These are phyloP conservation scores for Stephania yunnanensis DNA, from an alignment of 164 flowering plant genomes.

Conservation along the genomic window DNA sequence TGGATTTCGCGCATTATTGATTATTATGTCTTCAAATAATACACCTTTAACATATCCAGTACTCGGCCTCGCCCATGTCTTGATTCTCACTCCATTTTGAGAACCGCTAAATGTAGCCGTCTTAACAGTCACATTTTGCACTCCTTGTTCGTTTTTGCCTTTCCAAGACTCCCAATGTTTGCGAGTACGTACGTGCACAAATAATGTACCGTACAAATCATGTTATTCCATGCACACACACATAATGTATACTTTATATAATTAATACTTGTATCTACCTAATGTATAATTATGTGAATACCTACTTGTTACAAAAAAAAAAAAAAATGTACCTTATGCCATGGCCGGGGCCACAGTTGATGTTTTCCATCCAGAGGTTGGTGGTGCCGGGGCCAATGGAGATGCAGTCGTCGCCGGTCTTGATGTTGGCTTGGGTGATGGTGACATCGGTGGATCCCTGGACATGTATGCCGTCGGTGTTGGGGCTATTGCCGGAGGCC, in stretches of 20 bases:
- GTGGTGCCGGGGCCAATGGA: conserved; percentile 11
- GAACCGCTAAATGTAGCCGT: conserved; percentile 6
- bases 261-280: not conserved
- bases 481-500: conserved; percentile 9
- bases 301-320: too few relatives aligned
- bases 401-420: conserved; percentile 14
- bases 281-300: too few relatives aligned
- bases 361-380: conserved; percentile 2
- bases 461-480: conserved; percentile 14
- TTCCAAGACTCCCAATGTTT: conserved; percentile 11
- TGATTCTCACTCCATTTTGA: conserved; percentile 7
- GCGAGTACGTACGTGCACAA: not conserved
- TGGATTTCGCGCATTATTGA: conserved; percentile 7
- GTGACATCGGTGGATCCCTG: not conserved
- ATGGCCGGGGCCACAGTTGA: conserved; percentile 11
- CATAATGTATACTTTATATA: not conserved
- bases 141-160: conserved; percentile 2
- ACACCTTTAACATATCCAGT: conserved; percentile 3
- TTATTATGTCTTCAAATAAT: not conserved
- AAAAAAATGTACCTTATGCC: conserved; percentile 2
- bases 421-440: conserved; percentile 1
- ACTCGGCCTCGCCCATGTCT: conserved; percentile 6
- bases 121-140: conserved; percentile 12
- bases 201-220: not conserved
- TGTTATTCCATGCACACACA: not conserved